Evolutionary conservation across 1,139 yeast species (phyloP), one percentile per base, ranked within the genome.

Genomic region (Sugiyamaella neomexicana): DNA sequence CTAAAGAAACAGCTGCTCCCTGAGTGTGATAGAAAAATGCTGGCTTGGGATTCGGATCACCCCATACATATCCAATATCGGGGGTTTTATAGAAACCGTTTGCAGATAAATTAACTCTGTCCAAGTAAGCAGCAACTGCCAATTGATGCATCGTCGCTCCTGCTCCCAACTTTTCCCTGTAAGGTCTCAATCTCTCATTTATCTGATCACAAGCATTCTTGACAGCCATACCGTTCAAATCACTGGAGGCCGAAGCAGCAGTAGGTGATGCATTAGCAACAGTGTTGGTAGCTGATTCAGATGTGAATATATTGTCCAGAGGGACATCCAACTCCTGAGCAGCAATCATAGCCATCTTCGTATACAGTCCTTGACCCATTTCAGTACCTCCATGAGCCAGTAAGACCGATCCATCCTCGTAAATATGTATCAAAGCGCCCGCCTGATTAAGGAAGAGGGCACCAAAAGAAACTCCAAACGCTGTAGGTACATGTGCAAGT

Each of bases 41-140:
- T 5, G 79, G 80, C 49, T 65, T 66, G 3, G 78, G 76, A 54
- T 74, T 64, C 23, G 68, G 70, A 42, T 67, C 72, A 34, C 76
- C 77, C 67, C 71, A 73, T 13, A 62, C 63, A 55, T 69, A 76
- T 29, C 78, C 79, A 57, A 76, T 73, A 36, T 75, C 79, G 1
- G 80, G 80, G n/a, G 78, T 76, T 65, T 75, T 75, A 65, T 75
- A 76, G 60, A 70, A 75, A 2, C 80, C 80, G 47, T 76, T 75
- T n/a, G 80, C 80, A 45, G 75, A 70, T 52, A 76, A 63, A 48
- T 76, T 75, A 38, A 73, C 72, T 23, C 80, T 70, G 46, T 74
- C 78, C 53, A 71, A 65, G 59, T 75, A 75, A 1, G 79, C 79
- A 2, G 70, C 69, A 31, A 67, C 64, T 10, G 76, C 75, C 2